Base-by-base conservation (phyloP, 1,139 yeast genomes). In the Wickerhamomyces sp. region DNA sequence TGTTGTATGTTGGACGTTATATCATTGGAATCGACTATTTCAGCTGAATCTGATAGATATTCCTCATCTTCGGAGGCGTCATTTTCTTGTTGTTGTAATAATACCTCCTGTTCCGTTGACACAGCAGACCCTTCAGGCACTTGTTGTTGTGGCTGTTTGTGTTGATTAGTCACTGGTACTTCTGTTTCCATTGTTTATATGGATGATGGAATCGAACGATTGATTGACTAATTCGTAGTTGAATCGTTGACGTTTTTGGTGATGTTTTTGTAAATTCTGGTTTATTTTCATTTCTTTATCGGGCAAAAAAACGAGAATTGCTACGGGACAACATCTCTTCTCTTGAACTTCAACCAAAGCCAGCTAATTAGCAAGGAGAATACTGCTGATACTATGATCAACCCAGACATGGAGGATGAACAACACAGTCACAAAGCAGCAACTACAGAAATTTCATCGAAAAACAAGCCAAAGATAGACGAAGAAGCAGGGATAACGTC, bases 1-100 rank as follows among this genome's bases (percentile, higher is more conserved):
- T 84, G 90, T 44, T 63, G 64, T 35, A 62, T 61, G 44, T 62
- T 39, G 7, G 40, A 38, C 2, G 62, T 64, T 34, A 66, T 59
- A 56, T 69, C 73, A 49, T 69, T 69, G 50, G 72, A 69, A 52
- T 69, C 73, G 37, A 69, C 63, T 26, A 68, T 68, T 49, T 68
- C 70, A 34, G 69, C 73, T 44, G 62, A 63, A 34, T 69, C 72
- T 2, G 71, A 66, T 36, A 68, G 51, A 47, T 66, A 66, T 33
- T 65, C 72, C 46, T 67, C 71, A 40, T 67, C 69, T n/a, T 67
- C 70, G 14, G 64, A 60, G 33, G 47, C 55, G 6, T 58, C 61
- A 33, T 50, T 51, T 39, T 53, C 55, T 36, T 58, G 62, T 26
- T 58, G 61, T 30, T 47, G 50, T 2, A 45, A 41, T 6, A 58